Conservation (phyloP, 306 rosid genomes). For the Cucurbita maxima region DNA sequence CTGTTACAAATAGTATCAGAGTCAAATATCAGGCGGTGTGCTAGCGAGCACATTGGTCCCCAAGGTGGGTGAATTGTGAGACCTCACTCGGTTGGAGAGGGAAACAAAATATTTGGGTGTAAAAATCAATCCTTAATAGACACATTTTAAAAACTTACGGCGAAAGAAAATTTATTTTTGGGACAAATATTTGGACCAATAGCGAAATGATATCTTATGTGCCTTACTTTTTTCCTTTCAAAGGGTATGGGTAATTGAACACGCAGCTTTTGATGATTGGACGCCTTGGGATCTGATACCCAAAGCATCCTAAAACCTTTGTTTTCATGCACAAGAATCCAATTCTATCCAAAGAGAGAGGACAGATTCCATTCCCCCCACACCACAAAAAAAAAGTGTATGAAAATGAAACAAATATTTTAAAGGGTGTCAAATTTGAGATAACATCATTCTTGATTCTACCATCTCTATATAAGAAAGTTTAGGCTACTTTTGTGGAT, state of each 20-base stretch:
- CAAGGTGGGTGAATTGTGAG: too few relatives aligned
- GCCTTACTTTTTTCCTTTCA: background rate
- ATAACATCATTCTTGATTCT: background rate
- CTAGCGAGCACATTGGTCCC: too few relatives aligned
- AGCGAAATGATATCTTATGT: background rate
- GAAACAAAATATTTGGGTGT: too few relatives aligned
- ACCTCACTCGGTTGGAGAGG: too few relatives aligned
- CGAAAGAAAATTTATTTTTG: too few relatives aligned
- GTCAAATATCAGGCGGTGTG: too few relatives aligned
- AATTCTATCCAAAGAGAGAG: background rate
- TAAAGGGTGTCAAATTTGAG: background rate
- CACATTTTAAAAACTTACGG: too few relatives aligned
- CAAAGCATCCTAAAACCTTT: background rate
- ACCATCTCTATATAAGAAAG: background rate
- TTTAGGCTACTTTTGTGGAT: background rate
- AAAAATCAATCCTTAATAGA: too few relatives aligned
- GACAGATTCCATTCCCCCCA: background rate
- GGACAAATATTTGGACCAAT: background rate
- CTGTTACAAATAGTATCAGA: too few relatives aligned
- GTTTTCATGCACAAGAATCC: conserved; percentile 1
- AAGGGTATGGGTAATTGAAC: background rate
- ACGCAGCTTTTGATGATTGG: background rate
- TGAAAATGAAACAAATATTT: background rate
- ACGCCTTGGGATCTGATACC: background rate
- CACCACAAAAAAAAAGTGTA: background rate